Percentiles rank a stretch among this genome's conserved stretches.
phyloP scores from a whole-genome alignment of 495 filamentous ascomycete species.

The Astrocystis sublimbata region DNA sequence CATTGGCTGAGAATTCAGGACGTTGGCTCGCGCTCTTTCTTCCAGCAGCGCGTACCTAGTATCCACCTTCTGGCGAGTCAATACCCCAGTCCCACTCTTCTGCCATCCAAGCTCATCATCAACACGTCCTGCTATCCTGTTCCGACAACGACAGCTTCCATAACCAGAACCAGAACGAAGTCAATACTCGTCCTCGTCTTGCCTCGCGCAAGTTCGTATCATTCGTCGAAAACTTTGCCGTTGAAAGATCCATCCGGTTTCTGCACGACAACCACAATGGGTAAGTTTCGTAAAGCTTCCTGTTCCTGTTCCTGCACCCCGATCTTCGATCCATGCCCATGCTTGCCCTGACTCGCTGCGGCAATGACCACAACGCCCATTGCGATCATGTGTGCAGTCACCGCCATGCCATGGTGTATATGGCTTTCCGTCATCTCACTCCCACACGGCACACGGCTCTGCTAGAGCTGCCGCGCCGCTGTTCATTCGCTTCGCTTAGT shows the following conservation, averaged over 20 bases:
- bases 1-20: constrained; percentile 7
- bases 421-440: not conserved
- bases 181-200: not conserved
- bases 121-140: not conserved
- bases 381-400: not conserved
- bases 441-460: not conserved
- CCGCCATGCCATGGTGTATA: not conserved
- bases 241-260: not conserved
- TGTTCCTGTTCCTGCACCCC: constrained; percentile 5
- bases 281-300: constrained; percentile 13
- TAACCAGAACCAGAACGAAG: too few species aligned
- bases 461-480: constrained; percentile 4
- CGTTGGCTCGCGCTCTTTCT: constrained; percentile 8
- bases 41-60: constrained; percentile 5
- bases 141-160: not conserved
- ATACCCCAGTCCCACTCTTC: constrained; percentile 19
- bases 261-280: constrained; percentile 11
- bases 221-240: not conserved
- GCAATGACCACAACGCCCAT: not conserved
- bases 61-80: constrained; percentile 16
- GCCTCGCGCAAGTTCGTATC: not conserved
- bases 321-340: not conserved
- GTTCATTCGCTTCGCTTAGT: not conserved
- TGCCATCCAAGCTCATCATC: constrained; percentile 11
- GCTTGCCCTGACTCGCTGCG: not conserved